A percentile compares a stretch with the other conserved stretches of the same genome.
phyloP scores from a whole-genome alignment of 257 asterid species.

The Ocimum tenuiflorum region DNA sequence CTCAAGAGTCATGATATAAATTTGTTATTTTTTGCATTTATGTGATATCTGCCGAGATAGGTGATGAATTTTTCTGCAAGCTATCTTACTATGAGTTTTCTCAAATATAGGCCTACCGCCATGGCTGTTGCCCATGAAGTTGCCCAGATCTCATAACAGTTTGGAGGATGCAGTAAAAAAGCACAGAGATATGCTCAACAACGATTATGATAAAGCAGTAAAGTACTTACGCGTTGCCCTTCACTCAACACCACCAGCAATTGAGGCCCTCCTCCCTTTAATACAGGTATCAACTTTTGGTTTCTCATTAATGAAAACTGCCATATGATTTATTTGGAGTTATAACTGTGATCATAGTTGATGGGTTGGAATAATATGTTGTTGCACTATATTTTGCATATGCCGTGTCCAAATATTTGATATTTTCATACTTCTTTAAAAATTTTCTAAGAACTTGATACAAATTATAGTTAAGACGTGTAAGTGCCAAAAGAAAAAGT shows the following conservation, averaged over 20 bases:
- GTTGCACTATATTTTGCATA: not conserved
- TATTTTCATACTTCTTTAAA: too few relatives aligned
- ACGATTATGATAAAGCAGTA: constrained; percentile 46
- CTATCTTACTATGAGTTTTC: constrained; percentile 13
- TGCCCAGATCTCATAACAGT: constrained; percentile 47
- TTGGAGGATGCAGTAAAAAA: constrained; percentile 40
- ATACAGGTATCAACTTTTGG: constrained; percentile 52
- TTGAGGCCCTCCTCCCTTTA: constrained; percentile 80
- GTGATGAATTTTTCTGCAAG: constrained; percentile 7
- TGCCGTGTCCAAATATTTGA: not conserved
- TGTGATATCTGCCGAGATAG: constrained; percentile 8
- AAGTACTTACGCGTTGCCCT: constrained; percentile 60
- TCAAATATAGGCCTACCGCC: constrained; percentile 55
- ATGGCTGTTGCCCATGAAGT: constrained; percentile 71
- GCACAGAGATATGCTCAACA: constrained; percentile 46
- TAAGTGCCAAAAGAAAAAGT: too few relatives aligned
- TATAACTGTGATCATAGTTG: not conserved
- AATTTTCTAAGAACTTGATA: too few relatives aligned
- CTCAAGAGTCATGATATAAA: not conserved
- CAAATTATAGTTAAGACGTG: too few relatives aligned
- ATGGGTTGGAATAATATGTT: not conserved
- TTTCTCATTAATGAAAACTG: not conserved
- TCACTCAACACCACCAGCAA: constrained; percentile 44
- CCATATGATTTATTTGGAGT: not conserved
- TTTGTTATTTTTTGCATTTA: not conserved